Conservation (phyloP, 352 stramenopile genomes). For the Globisporangium paddicum region DNA sequence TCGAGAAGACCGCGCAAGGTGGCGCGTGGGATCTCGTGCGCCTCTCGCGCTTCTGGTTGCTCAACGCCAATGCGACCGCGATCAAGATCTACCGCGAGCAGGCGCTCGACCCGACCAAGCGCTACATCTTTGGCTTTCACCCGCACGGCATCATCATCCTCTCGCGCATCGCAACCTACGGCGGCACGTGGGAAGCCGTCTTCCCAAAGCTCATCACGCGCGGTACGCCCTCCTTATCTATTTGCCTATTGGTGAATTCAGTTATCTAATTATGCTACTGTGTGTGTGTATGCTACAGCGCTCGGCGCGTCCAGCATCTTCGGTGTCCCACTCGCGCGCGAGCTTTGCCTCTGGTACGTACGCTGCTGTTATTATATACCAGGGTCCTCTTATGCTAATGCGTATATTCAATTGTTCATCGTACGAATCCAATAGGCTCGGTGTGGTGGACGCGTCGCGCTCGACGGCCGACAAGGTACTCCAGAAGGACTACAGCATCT, state of each 20-base stretch:
- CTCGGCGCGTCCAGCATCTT: conserved; percentile 17
- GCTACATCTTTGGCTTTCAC: conserved; percentile 48
- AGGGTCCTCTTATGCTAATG: no score
- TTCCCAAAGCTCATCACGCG: conserved; percentile 27
- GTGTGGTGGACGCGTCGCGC: conserved; percentile 66
- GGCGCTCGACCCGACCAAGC: conserved; percentile 19
- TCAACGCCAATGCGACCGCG: conserved; percentile 31
- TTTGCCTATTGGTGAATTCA: not conserved
- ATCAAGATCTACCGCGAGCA: conserved; percentile 36
- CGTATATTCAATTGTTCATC: no score
- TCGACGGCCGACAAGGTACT: conserved; percentile 73
- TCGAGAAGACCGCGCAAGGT: conserved; percentile 30
- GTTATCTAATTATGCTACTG: no score
- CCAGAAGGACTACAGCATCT: conserved; percentile 56
- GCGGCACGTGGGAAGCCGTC: conserved; percentile 35
- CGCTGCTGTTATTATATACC: no score
- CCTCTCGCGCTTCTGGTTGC: conserved; percentile 24
- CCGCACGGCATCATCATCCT: conserved; percentile 51
- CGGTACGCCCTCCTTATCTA: conserved; percentile 1
- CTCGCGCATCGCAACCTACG: conserved; percentile 36
- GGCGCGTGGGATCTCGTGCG: conserved; percentile 34
- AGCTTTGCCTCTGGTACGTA: conserved; percentile 19
- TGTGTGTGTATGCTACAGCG: not conserved
- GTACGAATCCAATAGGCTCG: no score
- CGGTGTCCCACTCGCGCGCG: conserved; percentile 16